Conservation (phyloP, 2,329 filamentous ascomycete genomes). For the Cephalotrichum gorgonifer region DNA sequence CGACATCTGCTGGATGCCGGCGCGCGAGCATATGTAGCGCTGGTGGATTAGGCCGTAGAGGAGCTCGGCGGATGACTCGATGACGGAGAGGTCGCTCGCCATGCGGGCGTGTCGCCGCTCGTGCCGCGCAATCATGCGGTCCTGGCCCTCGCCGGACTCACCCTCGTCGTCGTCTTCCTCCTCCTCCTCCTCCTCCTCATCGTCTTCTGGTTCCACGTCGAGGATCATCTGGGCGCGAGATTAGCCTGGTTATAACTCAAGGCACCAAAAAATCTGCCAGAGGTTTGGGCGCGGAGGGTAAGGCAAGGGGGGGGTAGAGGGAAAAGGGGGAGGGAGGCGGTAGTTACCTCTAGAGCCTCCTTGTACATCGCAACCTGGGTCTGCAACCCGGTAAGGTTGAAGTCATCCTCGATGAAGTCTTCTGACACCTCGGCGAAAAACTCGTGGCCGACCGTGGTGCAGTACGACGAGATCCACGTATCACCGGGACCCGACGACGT, state of each 20-base stretch:
- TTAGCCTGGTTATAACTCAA: slow-evolving; percentile 8
- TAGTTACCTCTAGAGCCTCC: slow-evolving; percentile 72
- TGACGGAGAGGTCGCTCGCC: slow-evolving; percentile 85
- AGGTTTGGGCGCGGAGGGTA: neutral
- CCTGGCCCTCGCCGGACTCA: slow-evolving; percentile 55
- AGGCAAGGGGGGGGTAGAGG: neutral
- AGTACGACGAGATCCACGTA: slow-evolving; percentile 98
- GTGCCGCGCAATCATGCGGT: slow-evolving; percentile 34
- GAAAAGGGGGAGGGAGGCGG: neutral
- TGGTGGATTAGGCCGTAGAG: slow-evolving; percentile 98
- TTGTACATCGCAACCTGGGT: slow-evolving; percentile 98
- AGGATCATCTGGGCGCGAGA: slow-evolving; percentile 70
- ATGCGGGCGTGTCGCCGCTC: slow-evolving; percentile 73
- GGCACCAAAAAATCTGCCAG: neutral
- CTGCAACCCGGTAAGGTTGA: slow-evolving; percentile 93
- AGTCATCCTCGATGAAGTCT: slow-evolving; percentile 99
- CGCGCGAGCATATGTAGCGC: slow-evolving; percentile 92
- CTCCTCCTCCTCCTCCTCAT: slow-evolving; percentile 77
- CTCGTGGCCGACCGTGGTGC: slow-evolving; percentile 88
- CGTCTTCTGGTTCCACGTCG: slow-evolving; percentile 93
- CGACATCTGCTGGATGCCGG: slow-evolving; percentile 97
- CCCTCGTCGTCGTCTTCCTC: slow-evolving; percentile 65
- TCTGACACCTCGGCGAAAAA: slow-evolving; percentile 99
- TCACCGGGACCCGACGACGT: slow-evolving; percentile 56
- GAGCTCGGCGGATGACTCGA: slow-evolving; percentile 96